Base-by-base conservation (phyloP, 2,329 filamentous ascomycete species). In the Paracamarosporium sp. region DNA sequence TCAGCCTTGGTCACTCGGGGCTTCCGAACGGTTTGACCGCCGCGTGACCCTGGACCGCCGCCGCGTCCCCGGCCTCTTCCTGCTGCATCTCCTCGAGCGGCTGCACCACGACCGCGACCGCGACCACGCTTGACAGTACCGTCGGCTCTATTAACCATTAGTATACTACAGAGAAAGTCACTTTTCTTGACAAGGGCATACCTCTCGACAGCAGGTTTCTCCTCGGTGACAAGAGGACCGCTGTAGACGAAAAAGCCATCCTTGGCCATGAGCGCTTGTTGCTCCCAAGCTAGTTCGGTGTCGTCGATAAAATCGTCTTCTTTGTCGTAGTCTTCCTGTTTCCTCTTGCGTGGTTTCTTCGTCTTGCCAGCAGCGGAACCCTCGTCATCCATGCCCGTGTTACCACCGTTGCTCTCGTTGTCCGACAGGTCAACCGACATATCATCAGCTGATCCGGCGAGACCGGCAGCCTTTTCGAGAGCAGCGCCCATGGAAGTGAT, bases 181-280 rank as follows among this genome's bases (percentile, higher is more conserved):
- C 3, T 45, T 20, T 33, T 5, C 12, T 8, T 8, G 17, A 28
- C 9, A 52, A 22, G 15, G 6, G 80, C 78, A 70, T 79, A 87
- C 85, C 85, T 82, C 71, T 90, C 87, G 48, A 88, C 81, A 54
- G 83, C 78, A 38, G 86, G 82, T 78, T 95, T 94, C 78, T 96
- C 91, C 77, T 96, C 93, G 5, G 90, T 90, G 22, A 98, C 86
- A 45, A 99, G 81, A 8, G 94, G 94, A 3, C 95, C 95, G 59
- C 92, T 96, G 78, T 97, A 99, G 1, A 99, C 95, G 74, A 98
- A 99, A 81, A 98, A 99, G 1, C 95, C 95, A 73, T 98, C 95
- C 67, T 94, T 92, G 65, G 92, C 94, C 45, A 95, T 93, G 4
- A 94, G 93, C 6, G 94, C 94, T 73, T 96, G 91, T 71, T 96